A percentile compares a stretch with the other conserved stretches of the same genome.
Conservation (phyloP, 345 rosid genomes). For the Arabis alpina region DNA sequence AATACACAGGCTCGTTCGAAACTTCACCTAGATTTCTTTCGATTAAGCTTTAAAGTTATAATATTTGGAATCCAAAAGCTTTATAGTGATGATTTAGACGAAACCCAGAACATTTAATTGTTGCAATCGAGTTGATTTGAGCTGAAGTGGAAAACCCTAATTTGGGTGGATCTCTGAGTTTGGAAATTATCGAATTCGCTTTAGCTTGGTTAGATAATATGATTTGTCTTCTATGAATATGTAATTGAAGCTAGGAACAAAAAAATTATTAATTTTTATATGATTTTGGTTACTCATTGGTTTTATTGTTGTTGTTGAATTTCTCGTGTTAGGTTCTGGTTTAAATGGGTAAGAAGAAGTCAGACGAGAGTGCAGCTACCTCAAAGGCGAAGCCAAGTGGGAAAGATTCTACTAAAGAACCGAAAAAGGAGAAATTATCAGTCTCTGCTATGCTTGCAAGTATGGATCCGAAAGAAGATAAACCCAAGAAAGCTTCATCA, state of each 20-base stretch:
- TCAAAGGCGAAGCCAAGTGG: conserved; percentile 54
- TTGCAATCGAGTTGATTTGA: not conserved
- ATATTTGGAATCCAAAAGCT: conserved; percentile 9
- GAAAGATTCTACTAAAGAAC: conserved; percentile 7
- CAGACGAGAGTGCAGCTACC: conserved; percentile 55
- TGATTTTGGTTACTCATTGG: conserved; percentile 9
- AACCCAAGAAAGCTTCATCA: conserved; percentile 72
- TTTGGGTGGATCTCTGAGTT: not conserved
- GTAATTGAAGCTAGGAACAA: not conserved
- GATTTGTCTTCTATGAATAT: not conserved
- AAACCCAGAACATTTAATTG: conserved; percentile 6
- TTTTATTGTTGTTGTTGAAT: not conserved
- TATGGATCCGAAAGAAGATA: conserved; percentile 83
- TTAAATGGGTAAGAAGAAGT: conserved; percentile 79
- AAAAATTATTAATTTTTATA: not conserved
- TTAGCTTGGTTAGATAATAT: not conserved
- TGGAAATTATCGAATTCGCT: not conserved
- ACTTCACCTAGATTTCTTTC: conserved; percentile 2
- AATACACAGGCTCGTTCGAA: not conserved
- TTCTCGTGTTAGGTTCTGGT: conserved; percentile 26
- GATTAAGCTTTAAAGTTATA: not conserved
- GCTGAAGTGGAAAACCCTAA: conserved; percentile 18
- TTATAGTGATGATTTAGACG: not conserved
- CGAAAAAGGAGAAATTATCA: conserved; percentile 58
- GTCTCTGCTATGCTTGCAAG: conserved; percentile 82